Evolutionary conservation across 2,329 filamentous ascomycete species (phyloP).

Genomic region (Aspergillus ustus): DNA sequence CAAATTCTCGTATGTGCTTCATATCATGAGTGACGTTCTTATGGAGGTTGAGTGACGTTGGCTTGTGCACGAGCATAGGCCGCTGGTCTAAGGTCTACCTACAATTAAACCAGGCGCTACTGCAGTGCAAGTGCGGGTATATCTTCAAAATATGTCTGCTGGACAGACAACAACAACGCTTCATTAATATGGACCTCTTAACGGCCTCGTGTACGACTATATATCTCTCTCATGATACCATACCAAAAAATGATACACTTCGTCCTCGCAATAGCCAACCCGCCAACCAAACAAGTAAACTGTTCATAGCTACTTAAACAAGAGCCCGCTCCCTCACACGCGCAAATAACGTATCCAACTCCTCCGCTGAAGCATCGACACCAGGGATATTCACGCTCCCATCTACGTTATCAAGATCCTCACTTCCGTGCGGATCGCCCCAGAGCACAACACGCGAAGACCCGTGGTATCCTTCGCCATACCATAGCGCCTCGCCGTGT

Average conservation of each 20-base stretch:
- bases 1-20: slow-evolving; percentile 56
- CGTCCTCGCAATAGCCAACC: background rate
- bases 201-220: background rate
- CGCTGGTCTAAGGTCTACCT: background rate
- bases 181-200: background rate
- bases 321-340: slow-evolving; percentile 20
- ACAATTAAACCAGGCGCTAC: too few relatives aligned
- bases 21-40: slow-evolving; percentile 59
- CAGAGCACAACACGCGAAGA: slow-evolving; percentile 23
- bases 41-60: slow-evolving; percentile 40
- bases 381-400: slow-evolving; percentile 10
- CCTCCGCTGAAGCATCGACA: slow-evolving; percentile 23
- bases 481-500: slow-evolving; percentile 24
- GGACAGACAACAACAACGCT: background rate
- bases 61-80: background rate
- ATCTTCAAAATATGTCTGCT: background rate
- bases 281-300: background rate
- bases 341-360: slow-evolving; percentile 23
- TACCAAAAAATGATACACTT: background rate
- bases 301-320: background rate
- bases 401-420: slow-evolving; percentile 12
- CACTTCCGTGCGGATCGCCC: slow-evolving; percentile 20
- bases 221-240: background rate
- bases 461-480: slow-evolving; percentile 19
- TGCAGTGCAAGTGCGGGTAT: background rate